These are phyloP conservation scores for Hyphopichia burtonii DNA, from an alignment of 1,139 yeast species.

Conservation along the genomic window DNA sequence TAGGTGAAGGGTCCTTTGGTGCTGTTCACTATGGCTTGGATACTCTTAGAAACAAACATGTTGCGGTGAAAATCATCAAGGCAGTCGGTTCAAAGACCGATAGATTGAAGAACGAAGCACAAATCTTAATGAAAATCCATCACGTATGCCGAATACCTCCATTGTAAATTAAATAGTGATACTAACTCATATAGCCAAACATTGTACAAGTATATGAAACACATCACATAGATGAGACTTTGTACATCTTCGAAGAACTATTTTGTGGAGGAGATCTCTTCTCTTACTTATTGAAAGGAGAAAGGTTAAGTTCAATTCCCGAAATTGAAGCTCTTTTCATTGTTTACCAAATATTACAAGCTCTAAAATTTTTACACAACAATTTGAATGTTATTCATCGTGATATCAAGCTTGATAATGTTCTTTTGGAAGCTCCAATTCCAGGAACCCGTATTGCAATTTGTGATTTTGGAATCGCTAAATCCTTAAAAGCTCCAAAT, in stretches of 20 bases:
- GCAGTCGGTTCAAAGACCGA: conserved; percentile 18
- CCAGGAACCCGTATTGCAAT: conserved; percentile 52
- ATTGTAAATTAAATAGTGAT: conserved; percentile 4
- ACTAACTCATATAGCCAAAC: conserved; percentile 35
- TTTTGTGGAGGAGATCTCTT: conserved; percentile 66
- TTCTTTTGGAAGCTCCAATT: conserved; percentile 50
- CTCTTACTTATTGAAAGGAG: conserved; percentile 52
- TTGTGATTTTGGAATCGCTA: conserved; percentile 71
- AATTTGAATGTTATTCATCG: conserved; percentile 17
- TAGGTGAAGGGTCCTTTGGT: conserved; percentile 67
- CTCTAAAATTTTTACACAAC: conserved; percentile 52
- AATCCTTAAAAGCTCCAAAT: conserved; percentile 17
- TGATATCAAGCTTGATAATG: conserved; percentile 50
- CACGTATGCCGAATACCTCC: conserved; percentile 30
- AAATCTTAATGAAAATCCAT: conserved; percentile 30
- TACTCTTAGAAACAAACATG: conserved; percentile 18
- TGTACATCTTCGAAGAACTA: conserved; percentile 52
- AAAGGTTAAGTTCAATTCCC: conserved; percentile 37
- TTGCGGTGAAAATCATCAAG: conserved; percentile 53
- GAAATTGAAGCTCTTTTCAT: conserved; percentile 56
- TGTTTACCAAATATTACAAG: conserved; percentile 55
- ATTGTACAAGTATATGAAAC: conserved; percentile 44
- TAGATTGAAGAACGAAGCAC: conserved; percentile 33
- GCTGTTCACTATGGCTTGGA: conserved; percentile 37
- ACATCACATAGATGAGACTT: conserved; percentile 30